Base-by-base conservation (phyloP, 441 rosid genomes). In the Jatropha multifida region DNA sequence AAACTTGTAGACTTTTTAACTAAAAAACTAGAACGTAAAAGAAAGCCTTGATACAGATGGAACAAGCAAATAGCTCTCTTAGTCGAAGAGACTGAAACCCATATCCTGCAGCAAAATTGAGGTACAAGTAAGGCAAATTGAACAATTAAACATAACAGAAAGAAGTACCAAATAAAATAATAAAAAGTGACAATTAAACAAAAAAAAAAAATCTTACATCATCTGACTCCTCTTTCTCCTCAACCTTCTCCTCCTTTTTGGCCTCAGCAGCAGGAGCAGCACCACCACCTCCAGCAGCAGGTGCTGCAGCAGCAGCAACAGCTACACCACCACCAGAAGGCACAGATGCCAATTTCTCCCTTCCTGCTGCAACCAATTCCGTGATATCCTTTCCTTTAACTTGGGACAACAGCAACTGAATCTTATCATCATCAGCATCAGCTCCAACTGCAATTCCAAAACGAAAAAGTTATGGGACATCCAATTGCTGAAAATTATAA, bases 201-300 rank as follows among this genome's bases (percentile, higher is more conserved):
- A 23, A 23, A 23, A 23, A 23, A 64, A 61, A 17, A 32, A 32
- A 32, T 32, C 87, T 85, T 83, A 92, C 96, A 40, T 92, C 98
- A 77, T 94, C 98, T 0, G 94, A 90, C 79, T 94, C 97, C 37
- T 94, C 98, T 79, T 88, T 94, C 23, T 94, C 98, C 81, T 88
- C 97, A 1, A 87, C 92, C 78, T 92, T 94, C 83, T 90, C 90
- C 73, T 92, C 98, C 74, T 92, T 88, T 87, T 88, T 89, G 68
- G 89, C 82, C 68, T 79, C 94, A 20, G 88, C 89, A 1, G 94
- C 93, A 26, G 92, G 88, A 0, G 95, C 87, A 41, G 83, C 91
- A 70, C 81, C 90, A 62, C 65, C 65, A 3, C 67, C 86, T 0
- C 71, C 86, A 0, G 72, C 83, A 13, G 77, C 88, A 62, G 74